Conservation (phyloP, 805 yeast species). For the Lachancea thermotolerans region DNA sequence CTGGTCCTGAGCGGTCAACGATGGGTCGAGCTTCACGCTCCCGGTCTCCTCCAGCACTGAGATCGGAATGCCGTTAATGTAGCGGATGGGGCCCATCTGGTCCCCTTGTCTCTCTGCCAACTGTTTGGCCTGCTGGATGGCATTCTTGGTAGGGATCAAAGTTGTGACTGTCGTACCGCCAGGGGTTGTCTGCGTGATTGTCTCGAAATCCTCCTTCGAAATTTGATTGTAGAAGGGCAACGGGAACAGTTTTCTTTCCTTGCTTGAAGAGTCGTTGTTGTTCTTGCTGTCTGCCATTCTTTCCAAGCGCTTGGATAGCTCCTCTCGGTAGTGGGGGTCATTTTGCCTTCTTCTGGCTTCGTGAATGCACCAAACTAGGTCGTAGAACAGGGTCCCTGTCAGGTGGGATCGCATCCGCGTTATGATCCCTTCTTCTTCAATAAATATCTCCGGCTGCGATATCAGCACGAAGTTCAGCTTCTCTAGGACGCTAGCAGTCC, state of each 20-base stretch:
- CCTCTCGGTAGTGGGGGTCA: constrained; percentile 33
- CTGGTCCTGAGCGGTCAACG: neutral
- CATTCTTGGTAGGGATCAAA: constrained; percentile 78
- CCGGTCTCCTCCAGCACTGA: constrained; percentile 78
- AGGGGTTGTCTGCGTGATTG: constrained; percentile 80
- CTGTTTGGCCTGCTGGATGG: constrained; percentile 39
- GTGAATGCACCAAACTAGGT: constrained; percentile 88
- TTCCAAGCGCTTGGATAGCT: constrained; percentile 31
- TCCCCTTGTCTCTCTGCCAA: constrained; percentile 21
- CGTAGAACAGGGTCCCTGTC: constrained; percentile 86
- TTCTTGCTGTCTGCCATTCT: constrained; percentile 20
- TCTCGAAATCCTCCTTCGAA: constrained; percentile 79
- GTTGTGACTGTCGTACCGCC: constrained; percentile 90
- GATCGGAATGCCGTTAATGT: constrained; percentile 63
- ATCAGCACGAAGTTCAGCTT: constrained; percentile 80
- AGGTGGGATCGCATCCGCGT: constrained; percentile 86
- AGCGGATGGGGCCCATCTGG: constrained; percentile 34
- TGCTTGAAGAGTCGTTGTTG: constrained; percentile 18
- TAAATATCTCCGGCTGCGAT: constrained; percentile 78
- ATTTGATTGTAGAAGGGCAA: constrained; percentile 88
- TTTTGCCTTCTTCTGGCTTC: constrained; percentile 76
- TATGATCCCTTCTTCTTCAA: constrained; percentile 66
- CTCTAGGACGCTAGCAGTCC: constrained; percentile 87
- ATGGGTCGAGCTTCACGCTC: constrained; percentile 36
- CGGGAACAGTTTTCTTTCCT: constrained; percentile 49